Evolutionary conservation across 2,329 filamentous ascomycete genomes (phyloP).

Genomic region (Thielaviopsis punctulata): DNA sequence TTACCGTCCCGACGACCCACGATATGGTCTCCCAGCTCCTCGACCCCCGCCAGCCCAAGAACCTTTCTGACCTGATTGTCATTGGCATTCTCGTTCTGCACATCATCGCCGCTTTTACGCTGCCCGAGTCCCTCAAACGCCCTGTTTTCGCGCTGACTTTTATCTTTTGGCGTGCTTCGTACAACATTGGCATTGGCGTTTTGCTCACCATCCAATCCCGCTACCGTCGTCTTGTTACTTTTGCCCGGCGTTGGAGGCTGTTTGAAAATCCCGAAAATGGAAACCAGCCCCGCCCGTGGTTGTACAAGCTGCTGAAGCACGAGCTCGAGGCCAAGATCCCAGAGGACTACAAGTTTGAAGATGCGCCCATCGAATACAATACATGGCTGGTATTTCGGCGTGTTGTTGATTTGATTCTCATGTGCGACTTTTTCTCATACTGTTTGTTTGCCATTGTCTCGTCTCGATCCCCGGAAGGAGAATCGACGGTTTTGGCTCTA

Average conservation of each 20-base stretch:
- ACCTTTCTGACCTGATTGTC: constrained; percentile 69
- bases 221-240: constrained; percentile 67
- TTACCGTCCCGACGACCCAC: constrained; percentile 87
- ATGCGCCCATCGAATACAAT: constrained; percentile 94
- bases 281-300: constrained; percentile 61
- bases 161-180: constrained; percentile 78
- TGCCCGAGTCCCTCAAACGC: constrained; percentile 52
- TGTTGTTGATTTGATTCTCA: constrained; percentile 88
- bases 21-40: constrained; percentile 98
- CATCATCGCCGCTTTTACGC: constrained; percentile 52
- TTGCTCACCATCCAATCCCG: constrained; percentile 81
- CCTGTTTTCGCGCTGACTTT: constrained; percentile 72
- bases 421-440: constrained; percentile 98
- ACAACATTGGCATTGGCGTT: constrained; percentile 87
- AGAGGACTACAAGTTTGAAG: constrained; percentile 81
- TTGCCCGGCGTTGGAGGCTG: constrained; percentile 71
- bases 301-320: constrained; percentile 69
- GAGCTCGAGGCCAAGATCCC: constrained; percentile 93
- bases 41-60: constrained; percentile 89
- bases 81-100: constrained; percentile 61
- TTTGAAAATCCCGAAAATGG: constrained; percentile 72
- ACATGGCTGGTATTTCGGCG: constrained; percentile 95
- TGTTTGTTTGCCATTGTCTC: constrained; percentile 89
- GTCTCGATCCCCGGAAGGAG: constrained; percentile 54
- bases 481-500: constrained; percentile 49